These are phyloP conservation scores for Leptodontidium sp. DNA, from an alignment of 2,329 filamentous ascomycete species.

Conservation along the genomic window DNA sequence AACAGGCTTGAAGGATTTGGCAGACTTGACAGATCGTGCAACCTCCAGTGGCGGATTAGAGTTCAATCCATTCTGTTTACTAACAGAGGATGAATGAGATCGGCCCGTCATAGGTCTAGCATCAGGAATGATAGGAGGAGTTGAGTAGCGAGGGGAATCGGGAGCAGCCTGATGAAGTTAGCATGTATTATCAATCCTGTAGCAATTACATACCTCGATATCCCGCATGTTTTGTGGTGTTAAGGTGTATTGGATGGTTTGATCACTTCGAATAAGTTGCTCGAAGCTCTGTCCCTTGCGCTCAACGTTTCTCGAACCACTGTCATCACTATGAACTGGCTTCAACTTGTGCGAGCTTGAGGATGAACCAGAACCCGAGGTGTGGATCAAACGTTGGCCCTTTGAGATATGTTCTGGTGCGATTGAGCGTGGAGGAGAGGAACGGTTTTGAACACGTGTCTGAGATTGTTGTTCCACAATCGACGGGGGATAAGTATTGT, in stretches of 20 bases:
- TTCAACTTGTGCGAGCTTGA: constrained; percentile 55
- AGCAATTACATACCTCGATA: constrained; percentile 66
- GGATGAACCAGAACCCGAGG: constrained; percentile 61
- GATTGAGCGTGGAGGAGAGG: constrained; percentile 26
- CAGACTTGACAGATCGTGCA: constrained; percentile 29
- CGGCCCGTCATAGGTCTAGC: constrained; percentile 37
- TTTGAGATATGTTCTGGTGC: constrained; percentile 29
- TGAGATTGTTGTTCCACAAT: constrained; percentile 26
- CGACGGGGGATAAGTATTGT: constrained; percentile 24
- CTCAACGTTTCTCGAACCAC: constrained; percentile 54
- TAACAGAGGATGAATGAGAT: constrained; percentile 42
- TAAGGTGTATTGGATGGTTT: constrained; percentile 83
- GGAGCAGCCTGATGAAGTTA: constrained; percentile 29
- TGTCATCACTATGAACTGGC: constrained; percentile 64
- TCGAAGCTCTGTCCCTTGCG: constrained; percentile 77
- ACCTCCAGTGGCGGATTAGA: constrained; percentile 35
- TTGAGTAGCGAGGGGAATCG: constrained; percentile 35
- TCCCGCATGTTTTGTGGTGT: constrained; percentile 82
- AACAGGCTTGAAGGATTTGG: constrained; percentile 28
- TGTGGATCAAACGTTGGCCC: constrained; percentile 46
- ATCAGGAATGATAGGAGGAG: constrained; percentile 24
- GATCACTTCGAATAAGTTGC: constrained; percentile 80
- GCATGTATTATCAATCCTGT: not conserved
- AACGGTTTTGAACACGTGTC: constrained; percentile 14
- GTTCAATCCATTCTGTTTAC: constrained; percentile 37